These are phyloP conservation scores for Populus tomentosa DNA, from an alignment of 441 rosid species.

Conservation along the genomic window DNA sequence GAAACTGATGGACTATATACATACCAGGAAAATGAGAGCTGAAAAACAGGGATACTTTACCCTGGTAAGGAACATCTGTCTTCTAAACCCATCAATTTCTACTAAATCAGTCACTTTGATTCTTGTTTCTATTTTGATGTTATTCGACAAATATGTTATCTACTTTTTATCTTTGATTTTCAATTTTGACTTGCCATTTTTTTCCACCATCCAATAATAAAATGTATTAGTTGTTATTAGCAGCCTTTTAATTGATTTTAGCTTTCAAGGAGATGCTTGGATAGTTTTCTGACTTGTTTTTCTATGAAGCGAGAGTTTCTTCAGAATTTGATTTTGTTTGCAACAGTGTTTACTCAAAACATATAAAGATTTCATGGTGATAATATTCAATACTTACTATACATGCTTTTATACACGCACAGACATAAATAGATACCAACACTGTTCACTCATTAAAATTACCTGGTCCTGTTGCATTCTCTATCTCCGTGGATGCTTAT, in stretches of 20 bases:
- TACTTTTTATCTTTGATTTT: neutral
- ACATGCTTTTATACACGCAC: neutral
- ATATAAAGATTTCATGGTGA: neutral
- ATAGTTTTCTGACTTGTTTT: neutral
- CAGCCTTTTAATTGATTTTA: neutral
- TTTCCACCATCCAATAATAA: neutral
- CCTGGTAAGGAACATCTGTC: slow-evolving; percentile 42
- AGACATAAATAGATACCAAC: neutral
- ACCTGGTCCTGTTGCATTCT: neutral
- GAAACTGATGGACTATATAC: slow-evolving; percentile 10
- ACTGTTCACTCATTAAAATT: neutral
- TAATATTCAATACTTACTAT: neutral
- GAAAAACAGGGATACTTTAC: slow-evolving; percentile 97
- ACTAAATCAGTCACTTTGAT: neutral
- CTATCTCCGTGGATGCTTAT: neutral
- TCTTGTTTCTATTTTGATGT: neutral
- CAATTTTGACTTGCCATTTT: neutral
- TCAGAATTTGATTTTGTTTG: neutral
- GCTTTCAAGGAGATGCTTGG: neutral
- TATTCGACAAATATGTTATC: neutral
- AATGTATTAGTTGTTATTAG: neutral
- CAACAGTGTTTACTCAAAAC: neutral
- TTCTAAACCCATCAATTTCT: neutral
- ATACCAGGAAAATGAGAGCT: slow-evolving; percentile 87
- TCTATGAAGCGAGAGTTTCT: neutral